Evolutionary conservation across 2,329 filamentous ascomycete species (phyloP).

Genomic region (Aspergillus brunneoviolaceus): DNA sequence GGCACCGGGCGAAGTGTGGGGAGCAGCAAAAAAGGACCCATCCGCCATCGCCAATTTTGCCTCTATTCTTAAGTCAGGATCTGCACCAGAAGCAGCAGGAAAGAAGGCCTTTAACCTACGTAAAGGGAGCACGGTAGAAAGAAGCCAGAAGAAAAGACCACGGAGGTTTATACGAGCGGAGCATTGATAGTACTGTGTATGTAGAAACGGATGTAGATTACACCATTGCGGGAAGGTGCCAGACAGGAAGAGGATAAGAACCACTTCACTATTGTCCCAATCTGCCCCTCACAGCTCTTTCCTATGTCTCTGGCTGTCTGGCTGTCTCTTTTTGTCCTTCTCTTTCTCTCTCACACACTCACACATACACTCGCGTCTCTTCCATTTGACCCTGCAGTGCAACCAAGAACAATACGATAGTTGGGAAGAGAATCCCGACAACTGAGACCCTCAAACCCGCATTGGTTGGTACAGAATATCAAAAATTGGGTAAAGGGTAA

Average conservation of each 20-base stretch:
- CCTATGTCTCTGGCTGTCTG: not conserved
- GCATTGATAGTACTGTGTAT: not conserved
- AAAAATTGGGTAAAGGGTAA: not conserved
- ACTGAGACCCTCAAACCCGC: not conserved
- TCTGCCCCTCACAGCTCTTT: not conserved
- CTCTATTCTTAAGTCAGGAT: slow-evolving; percentile 16
- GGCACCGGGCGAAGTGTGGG: slow-evolving; percentile 2
- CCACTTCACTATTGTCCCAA: not conserved
- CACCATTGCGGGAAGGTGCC: not conserved
- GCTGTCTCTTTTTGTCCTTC: not conserved
- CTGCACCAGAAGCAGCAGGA: slow-evolving; percentile 9
- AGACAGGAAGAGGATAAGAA: not conserved
- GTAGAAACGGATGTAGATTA: not conserved
- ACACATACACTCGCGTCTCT: too few species aligned
- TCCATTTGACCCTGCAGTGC: not conserved
- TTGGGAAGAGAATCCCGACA: not conserved
- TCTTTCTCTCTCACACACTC: not conserved
- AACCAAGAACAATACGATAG: not conserved
- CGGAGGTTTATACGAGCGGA: not conserved
- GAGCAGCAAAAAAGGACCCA: slow-evolving; percentile 8
- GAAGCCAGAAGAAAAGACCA: not conserved
- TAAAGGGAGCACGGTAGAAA: not conserved
- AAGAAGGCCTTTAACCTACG: not conserved
- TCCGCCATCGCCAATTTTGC: slow-evolving; percentile 15
- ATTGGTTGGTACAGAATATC: not conserved